Percentiles rank a stretch among this genome's conserved stretches.
These are phyloP conservation scores for Globisporangium ultimum DNA, from an alignment of 352 stramenopile species.

Conservation along the genomic window DNA sequence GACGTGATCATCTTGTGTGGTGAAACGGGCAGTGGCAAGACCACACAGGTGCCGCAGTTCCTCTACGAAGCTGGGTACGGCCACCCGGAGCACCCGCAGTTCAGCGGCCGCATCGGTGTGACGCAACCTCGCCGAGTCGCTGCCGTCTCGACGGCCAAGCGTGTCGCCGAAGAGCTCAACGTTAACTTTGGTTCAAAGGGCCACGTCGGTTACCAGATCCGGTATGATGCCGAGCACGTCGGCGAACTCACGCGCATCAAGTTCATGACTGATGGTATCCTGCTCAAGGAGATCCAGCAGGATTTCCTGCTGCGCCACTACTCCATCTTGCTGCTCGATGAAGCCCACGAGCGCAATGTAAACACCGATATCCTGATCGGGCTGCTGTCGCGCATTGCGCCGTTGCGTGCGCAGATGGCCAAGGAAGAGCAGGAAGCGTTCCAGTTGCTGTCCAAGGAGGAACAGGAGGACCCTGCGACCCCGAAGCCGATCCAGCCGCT, in stretches of 20 bases:
- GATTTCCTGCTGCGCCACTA: constrained; percentile 78
- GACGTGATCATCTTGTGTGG: constrained; percentile 98
- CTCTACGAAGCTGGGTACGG: constrained; percentile 94
- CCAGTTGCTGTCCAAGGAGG: constrained; percentile 33
- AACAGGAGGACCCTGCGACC: constrained; percentile 26
- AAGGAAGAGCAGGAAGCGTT: constrained; percentile 61
- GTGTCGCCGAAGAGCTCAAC: constrained; percentile 97
- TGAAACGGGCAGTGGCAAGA: constrained; percentile 98
- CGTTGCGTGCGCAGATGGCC: constrained; percentile 88
- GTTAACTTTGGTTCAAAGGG: constrained; percentile 64
- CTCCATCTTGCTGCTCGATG: constrained; percentile 89
- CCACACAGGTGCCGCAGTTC: constrained; percentile 98
- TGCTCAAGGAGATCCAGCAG: constrained; percentile 96
- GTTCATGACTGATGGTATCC: constrained; percentile 99
- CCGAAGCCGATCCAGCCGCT: constrained; percentile 65
- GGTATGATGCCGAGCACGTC: constrained; percentile 95
- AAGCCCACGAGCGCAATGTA: constrained; percentile 96
- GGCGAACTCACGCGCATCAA: constrained; percentile 92
- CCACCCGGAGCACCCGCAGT: constrained; percentile 44
- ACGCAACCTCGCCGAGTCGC: constrained; percentile 98
- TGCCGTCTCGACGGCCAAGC: constrained; percentile 96
- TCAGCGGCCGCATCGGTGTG: constrained; percentile 88
- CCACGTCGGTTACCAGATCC: constrained; percentile 97
- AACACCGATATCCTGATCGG: constrained; percentile 97
- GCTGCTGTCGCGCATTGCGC: constrained; percentile 92